Base-by-base conservation (phyloP, 176 grass and related monocot species). In the Carex pumila region DNA sequence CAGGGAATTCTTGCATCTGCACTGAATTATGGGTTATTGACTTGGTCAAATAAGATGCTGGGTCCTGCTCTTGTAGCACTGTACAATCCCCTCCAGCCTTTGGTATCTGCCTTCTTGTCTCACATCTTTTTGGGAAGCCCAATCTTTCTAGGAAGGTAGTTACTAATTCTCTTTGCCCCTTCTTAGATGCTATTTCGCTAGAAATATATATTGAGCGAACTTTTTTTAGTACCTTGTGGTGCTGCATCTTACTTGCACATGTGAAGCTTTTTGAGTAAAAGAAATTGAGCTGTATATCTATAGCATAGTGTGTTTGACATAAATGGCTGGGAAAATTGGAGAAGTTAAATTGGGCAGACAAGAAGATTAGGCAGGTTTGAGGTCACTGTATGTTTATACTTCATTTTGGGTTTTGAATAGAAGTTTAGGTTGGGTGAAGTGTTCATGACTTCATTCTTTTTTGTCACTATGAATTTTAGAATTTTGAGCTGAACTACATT, bases 11-110 rank as follows among this genome's bases (percentile, higher is more conserved):
- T 87, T 62, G 89, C 91, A 62, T 98, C 95, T 86, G 92, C 95
- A 84, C 68, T 94, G 80, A 98, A 93, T 87, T 89, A 90, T 85
- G 81, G 91, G 81, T 19, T 93, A 77, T 80, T 98, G 86, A 98
- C 95, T 89, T 95, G 92, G 95, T 90, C 91, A 79, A 98, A 95
- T 81, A 94, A 98, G 87, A 92, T 93, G 88, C 15, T 95, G 74
- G 95, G 95, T 55, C 95, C 95, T 84, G 85, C 91, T 82, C 88
- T 98, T 79, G 92, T 98, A 74, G 88, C 95, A 79, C 70, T 98
- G 31, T 94, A 98, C 81, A 94, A 84, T 71, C 95, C 95, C 41
- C 92, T 98, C 61, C 95, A 95, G 71, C 95, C 95, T 83, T 72
- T 92, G 59, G 79, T 91, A 15, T 88, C 92, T 81, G 91, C 92